Evolutionary conservation across 2,329 filamentous ascomycete species (phyloP), one percentile per base, ranked within the genome.

Genomic region (Chaetomium globosum): DNA sequence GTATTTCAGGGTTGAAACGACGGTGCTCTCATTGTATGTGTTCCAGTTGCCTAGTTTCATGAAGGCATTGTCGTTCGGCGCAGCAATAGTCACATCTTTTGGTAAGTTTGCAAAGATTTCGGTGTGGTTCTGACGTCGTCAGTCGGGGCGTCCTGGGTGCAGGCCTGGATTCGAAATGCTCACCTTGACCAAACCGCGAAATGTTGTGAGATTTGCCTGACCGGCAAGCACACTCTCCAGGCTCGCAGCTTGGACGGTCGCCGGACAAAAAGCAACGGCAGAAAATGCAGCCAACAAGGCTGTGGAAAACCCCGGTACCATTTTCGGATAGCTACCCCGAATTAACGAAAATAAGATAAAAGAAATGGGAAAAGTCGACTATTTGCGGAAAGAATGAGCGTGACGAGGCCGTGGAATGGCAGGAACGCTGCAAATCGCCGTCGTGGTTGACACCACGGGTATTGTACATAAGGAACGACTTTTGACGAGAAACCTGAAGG

Each of bases 1-100:
- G 74, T 90, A 90, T 59, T 82, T 66, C 10, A 71, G 39, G 2
- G 59, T 67, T 3, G 66, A 60, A 19, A 30, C 54, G 6, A 68
- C 28, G 4, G 28, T 36, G 31, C 52, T 60, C 33, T 62, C 53
- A 58, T 63, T 65, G 46, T 60, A 65, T 10, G 51, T 52, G 1
- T 63, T 31, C 67, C 66, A 70, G 61, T 66, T 51, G 39, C 66
- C 69, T 1, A 69, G 52, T 26, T 67, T 68, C 7, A 19, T n/a
- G 51, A 69, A 71, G 30, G 69, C 69, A 48, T 51, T 26, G 59
- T 71, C 68, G 33, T 68, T 68, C 7, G 69, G 69, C 4, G 52
- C 69, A 4, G 62, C 51, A 21, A 69, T n/a, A 3, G 68, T 69
- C n/a, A 68, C 43, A 16, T n/a, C 64, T 7, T 59, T 23, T 13